Percentiles rank a stretch among this genome's conserved stretches.
Evolutionary conservation across 179 eudicot genomes (phyloP).

Genomic region (Vitellaria paradoxa): DNA sequence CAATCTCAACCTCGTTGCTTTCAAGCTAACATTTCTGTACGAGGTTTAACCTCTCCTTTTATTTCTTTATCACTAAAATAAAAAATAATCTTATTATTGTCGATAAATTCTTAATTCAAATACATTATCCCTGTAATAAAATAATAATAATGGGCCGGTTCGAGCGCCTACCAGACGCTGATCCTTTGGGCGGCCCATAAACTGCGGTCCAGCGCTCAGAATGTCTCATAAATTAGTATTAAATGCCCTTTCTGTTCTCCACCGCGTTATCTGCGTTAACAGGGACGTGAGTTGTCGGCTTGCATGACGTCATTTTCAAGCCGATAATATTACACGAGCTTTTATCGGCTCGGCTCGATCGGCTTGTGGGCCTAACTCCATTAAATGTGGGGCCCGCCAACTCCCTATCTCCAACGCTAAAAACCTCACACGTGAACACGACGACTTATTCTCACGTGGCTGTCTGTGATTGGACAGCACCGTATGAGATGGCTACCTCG

Average conservation of each 20-base stretch:
- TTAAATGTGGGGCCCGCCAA: neutral
- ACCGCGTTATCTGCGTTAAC: neutral
- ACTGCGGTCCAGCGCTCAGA: conserved; percentile 14
- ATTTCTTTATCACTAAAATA: no score
- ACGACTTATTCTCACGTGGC: conserved; percentile 6
- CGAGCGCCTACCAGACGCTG: neutral
- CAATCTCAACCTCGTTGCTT: no score
- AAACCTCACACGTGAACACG: conserved; percentile 18
- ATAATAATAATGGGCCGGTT: conserved; percentile 4
- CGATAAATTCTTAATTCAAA: neutral
- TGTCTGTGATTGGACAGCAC: no score
- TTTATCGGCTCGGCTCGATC: no score
- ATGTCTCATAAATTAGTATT: neutral
- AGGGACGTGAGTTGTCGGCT: conserved; percentile 8
- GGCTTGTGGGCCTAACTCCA: neutral
- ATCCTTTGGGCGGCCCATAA: conserved; percentile 3
- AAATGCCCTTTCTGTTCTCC: neutral
- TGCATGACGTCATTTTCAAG: neutral
- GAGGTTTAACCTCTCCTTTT: no score
- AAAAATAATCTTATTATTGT: neutral
- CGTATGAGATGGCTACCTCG: no score
- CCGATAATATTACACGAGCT: neutral
- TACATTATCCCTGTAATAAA: no score
- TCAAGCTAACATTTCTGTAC: no score
- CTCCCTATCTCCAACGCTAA: neutral